Evolutionary conservation across 768 basidiomycete genomes (phyloP).

Genomic region (Pisolithus microcarpus): DNA sequence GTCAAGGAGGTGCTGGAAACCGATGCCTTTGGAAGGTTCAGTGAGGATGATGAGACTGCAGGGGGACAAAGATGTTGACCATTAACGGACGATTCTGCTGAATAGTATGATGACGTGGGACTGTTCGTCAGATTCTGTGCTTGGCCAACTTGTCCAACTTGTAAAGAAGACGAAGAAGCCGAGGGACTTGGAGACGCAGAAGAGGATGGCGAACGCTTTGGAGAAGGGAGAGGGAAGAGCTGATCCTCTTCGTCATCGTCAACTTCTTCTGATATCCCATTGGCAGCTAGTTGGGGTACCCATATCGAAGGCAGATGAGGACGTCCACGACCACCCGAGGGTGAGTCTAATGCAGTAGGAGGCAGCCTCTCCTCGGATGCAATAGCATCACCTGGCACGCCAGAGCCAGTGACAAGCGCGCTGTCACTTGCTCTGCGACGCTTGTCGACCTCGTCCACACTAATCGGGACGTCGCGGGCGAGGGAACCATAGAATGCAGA

Average conservation of each 20-base stretch:
- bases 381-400: not conserved
- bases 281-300: slow-evolving; percentile 8
- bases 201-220: slow-evolving; percentile 43
- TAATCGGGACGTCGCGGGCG: slow-evolving; percentile 32
- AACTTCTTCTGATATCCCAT: slow-evolving; percentile 29
- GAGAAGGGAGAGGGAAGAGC: slow-evolving; percentile 54
- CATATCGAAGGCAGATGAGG: slow-evolving; percentile 10
- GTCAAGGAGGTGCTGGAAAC: slow-evolving; percentile 7
- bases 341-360: not conserved
- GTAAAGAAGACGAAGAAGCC: slow-evolving; percentile 24
- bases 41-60: slow-evolving; percentile 18
- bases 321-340: not conserved
- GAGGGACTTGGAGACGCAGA: slow-evolving; percentile 32
- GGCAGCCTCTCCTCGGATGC: not conserved
- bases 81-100: slow-evolving; percentile 7
- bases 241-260: slow-evolving; percentile 52
- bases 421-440: slow-evolving; percentile 41
- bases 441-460: slow-evolving; percentile 61
- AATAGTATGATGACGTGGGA: slow-evolving; percentile 13
- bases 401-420: not conserved
- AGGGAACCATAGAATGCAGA: slow-evolving; percentile 15
- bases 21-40: slow-evolving; percentile 15
- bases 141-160: not conserved
- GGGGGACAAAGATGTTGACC: slow-evolving; percentile 18
- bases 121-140: slow-evolving; percentile 2